Evolutionary conservation across 2,329 filamentous ascomycete species (phyloP).

Genomic region (Scedosporium dehoogii): DNA sequence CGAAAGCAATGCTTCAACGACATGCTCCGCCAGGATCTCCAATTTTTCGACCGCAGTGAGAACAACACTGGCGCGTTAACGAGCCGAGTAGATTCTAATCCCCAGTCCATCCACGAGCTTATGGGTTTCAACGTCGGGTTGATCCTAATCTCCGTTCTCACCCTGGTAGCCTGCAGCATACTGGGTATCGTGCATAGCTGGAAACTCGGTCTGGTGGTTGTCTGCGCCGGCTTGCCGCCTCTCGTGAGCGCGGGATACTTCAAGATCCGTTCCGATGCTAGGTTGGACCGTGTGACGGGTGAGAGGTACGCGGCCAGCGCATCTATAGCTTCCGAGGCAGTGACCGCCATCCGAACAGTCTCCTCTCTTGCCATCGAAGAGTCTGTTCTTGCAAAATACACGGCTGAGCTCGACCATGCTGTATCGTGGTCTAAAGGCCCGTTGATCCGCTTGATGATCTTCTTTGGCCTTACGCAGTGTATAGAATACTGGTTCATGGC

Average conservation of each 20-base stretch:
- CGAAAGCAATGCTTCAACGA: slow-evolving; percentile 35
- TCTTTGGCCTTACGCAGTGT: slow-evolving; percentile 30
- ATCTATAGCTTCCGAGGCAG: slow-evolving; percentile 37
- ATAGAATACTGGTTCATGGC: slow-evolving; percentile 26
- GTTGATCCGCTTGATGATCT: slow-evolving; percentile 28
- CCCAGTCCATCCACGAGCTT: slow-evolving; percentile 31
- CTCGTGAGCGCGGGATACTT: slow-evolving; percentile 34
- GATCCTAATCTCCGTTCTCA: slow-evolving; percentile 35
- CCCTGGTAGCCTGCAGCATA: slow-evolving; percentile 32
- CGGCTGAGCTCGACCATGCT: slow-evolving; percentile 18
- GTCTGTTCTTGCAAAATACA: slow-evolving; percentile 27
- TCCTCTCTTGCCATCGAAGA: slow-evolving; percentile 36
- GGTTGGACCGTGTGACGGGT: slow-evolving; percentile 33
- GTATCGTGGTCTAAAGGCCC: slow-evolving; percentile 18
- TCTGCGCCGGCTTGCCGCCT: slow-evolving; percentile 34
- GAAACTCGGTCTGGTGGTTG: slow-evolving; percentile 38
- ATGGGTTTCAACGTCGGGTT: slow-evolving; percentile 37
- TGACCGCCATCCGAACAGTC: slow-evolving; percentile 37
- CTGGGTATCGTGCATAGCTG: slow-evolving; percentile 36
- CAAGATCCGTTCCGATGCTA: slow-evolving; percentile 37
- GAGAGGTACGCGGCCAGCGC: slow-evolving; percentile 35
- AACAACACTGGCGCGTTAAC: slow-evolving; percentile 29
- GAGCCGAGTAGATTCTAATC: slow-evolving; percentile 17
- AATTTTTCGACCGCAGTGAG: slow-evolving; percentile 29
- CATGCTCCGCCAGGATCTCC: slow-evolving; percentile 44